Evolutionary conservation across 2,329 filamentous ascomycete genomes (phyloP), one percentile per base, ranked within the genome.

Genomic region (Cryphonectria naterciae): DNA sequence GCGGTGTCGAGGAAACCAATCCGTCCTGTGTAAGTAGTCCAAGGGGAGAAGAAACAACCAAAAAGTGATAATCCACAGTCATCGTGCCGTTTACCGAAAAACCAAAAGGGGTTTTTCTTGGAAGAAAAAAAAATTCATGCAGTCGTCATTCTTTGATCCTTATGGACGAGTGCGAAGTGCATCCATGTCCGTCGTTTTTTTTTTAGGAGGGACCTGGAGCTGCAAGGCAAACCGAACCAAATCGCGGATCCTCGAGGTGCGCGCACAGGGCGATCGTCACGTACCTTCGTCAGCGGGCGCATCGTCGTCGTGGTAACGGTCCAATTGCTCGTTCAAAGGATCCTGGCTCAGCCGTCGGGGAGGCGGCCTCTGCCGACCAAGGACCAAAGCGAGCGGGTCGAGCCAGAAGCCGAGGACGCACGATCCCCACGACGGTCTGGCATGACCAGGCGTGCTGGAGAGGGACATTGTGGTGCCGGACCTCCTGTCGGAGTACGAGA

Each of bases 371-470:
- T 41, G 41, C 39, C 32, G 61, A 28, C 25, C 19, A 41, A 15
- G 37, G 13, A 19, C n/a, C 15, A 32, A 35, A 67, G 56, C n/a
- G 22, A 65, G 10, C 46, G 49, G 68, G 17, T 67, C 39, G 22
- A 72, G 13, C 19, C 69, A 67, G 22, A 66, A 52, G 39, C 39
- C 66, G 10, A 66, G 41, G 19, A 43, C 65, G 54, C 35, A 35
- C 17, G 25, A 28, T 17, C 68, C 65, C 65, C 68, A 65, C 17
- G 68, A 65, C 32, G 60, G 65, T 22, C 68, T 41, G 37, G 65
- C 67, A 17, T 62, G 67, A 28, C 41, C 43, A 2, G 56, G 62
- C 10, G 43, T 54, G 28, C 58, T 63, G 32, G 68, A 58, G 17
- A 65, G 58, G n/a, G 70, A 66, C 46, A 67, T 28, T 25, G 54